Evolutionary conservation across 2,329 filamentous ascomycete genomes (phyloP).

Genomic region (Aspergillus tamarii): DNA sequence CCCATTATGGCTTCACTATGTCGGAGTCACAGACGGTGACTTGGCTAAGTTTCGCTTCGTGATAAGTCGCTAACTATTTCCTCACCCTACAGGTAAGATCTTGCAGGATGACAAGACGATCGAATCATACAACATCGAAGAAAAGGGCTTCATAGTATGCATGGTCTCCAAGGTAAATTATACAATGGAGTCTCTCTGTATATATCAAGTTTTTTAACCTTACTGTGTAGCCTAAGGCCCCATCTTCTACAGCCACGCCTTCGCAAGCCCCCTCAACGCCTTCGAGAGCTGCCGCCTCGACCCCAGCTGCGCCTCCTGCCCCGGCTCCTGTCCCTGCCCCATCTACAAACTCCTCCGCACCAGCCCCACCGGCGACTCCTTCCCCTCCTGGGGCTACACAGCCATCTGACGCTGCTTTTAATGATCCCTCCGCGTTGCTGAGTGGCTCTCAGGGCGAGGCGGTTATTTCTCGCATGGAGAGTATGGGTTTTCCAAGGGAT

Average conservation of each 20-base stretch:
- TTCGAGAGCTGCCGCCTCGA: slow-evolving; percentile 40
- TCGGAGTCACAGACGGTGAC: neutral
- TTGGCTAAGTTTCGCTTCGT: slow-evolving; percentile 4
- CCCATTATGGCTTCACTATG: neutral
- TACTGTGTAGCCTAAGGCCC: slow-evolving; percentile 68
- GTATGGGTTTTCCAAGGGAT: slow-evolving; percentile 88
- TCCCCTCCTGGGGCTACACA: slow-evolving; percentile 49
- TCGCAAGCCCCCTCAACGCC: slow-evolving; percentile 44
- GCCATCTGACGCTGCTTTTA: slow-evolving; percentile 51
- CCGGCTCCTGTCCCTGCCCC: slow-evolving; percentile 61
- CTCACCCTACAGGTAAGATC: slow-evolving; percentile 76
- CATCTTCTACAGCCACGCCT: slow-evolving; percentile 42
- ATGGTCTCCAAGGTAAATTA: slow-evolving; percentile 92
- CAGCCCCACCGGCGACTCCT: slow-evolving; percentile 52
- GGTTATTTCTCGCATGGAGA: slow-evolving; percentile 90
- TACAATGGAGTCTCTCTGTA: neutral
- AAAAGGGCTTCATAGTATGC: slow-evolving; percentile 99
- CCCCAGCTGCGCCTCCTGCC: slow-evolving; percentile 51
- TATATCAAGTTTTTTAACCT: slow-evolving; percentile 18
- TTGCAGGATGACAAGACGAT: slow-evolving; percentile 97
- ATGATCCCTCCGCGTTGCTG: slow-evolving; percentile 79
- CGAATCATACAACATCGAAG: slow-evolving; percentile 96
- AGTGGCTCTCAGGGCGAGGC: slow-evolving; percentile 81
- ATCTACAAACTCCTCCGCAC: slow-evolving; percentile 47
- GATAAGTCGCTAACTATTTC: neutral